Percentiles rank a stretch among this genome's conserved stretches.
Conservation (phyloP, 345 rosid species). For the Iberis pinnata region DNA sequence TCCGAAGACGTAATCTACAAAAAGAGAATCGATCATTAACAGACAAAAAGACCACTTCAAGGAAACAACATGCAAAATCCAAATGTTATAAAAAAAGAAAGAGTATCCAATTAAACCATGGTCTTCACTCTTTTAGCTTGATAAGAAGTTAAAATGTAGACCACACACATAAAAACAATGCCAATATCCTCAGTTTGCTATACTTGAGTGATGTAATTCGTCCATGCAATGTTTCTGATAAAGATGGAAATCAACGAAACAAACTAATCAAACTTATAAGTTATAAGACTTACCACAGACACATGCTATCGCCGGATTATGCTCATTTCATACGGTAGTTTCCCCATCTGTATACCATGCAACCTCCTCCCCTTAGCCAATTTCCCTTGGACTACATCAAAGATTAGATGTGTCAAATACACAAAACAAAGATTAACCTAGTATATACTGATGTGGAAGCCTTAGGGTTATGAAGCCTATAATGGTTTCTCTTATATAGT, state of each 20-base stretch:
- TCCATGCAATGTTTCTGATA: constrained; percentile 6
- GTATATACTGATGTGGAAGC: constrained; percentile 31
- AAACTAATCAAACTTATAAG: constrained; percentile 6
- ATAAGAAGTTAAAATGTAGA: neutral
- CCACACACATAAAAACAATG: constrained; percentile 1
- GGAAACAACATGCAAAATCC: constrained; percentile 8
- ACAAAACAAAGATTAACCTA: constrained; percentile 4
- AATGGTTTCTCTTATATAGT: too few species aligned
- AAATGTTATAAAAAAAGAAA: constrained; percentile 1
- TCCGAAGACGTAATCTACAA: constrained; percentile 91
- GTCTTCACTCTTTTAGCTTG: neutral
- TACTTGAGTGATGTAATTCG: neutral
- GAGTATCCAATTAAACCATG: neutral
- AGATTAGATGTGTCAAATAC: constrained; percentile 22
- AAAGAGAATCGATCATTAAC: constrained; percentile 4
- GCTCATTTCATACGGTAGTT: constrained; percentile 79
- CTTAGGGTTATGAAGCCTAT: too few species aligned
- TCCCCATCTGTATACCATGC: constrained; percentile 99
- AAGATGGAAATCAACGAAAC: constrained; percentile 5
- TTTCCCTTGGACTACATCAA: constrained; percentile 77
- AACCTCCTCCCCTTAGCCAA: constrained; percentile 95
- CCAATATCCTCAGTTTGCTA: constrained; percentile 1
- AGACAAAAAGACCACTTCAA: constrained; percentile 1
- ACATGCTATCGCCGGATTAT: constrained; percentile 78
- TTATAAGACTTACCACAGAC: constrained; percentile 65